Conservation (phyloP, 768 basidiomycete genomes). For the Trametes sanguinea region DNA sequence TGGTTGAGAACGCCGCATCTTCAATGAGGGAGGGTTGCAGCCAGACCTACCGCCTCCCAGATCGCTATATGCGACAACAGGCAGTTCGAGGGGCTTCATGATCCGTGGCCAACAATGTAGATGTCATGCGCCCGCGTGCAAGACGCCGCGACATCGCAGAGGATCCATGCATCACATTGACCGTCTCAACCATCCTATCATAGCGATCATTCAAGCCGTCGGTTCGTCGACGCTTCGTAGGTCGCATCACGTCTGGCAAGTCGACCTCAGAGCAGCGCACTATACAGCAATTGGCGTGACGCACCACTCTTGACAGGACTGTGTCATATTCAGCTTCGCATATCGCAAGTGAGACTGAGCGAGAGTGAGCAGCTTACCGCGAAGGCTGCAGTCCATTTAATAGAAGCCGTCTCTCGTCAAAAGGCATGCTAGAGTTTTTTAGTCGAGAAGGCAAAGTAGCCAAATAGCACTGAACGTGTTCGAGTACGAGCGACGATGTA, state of each 20-base stretch:
- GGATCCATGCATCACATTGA: constrained; percentile 41
- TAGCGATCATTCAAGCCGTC: constrained; percentile 58
- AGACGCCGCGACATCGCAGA: not conserved
- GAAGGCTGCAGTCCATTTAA: constrained; percentile 11
- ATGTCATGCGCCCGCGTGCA: constrained; percentile 37
- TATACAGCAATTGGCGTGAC: not conserved
- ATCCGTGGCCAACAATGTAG: constrained; percentile 45
- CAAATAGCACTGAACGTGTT: not conserved
- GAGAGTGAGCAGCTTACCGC: not conserved
- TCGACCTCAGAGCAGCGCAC: not conserved
- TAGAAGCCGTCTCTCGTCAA: constrained; percentile 4
- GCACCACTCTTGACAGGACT: not conserved
- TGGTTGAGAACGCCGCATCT: constrained; percentile 34
- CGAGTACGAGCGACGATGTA: no score
- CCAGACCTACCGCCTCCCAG: constrained; percentile 40
- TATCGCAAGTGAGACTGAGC: no score
- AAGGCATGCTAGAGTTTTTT: not conserved
- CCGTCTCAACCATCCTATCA: constrained; percentile 66
- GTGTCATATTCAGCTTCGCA: no score
- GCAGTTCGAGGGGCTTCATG: constrained; percentile 44
- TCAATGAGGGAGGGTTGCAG: constrained; percentile 45
- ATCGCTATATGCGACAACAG: constrained; percentile 42
- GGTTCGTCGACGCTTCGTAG: constrained; percentile 51
- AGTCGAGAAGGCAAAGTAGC: not conserved
- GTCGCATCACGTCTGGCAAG: not conserved